Evolutionary conservation across 768 basidiomycete genomes (phyloP).

Genomic region (Harrya chromipes): DNA sequence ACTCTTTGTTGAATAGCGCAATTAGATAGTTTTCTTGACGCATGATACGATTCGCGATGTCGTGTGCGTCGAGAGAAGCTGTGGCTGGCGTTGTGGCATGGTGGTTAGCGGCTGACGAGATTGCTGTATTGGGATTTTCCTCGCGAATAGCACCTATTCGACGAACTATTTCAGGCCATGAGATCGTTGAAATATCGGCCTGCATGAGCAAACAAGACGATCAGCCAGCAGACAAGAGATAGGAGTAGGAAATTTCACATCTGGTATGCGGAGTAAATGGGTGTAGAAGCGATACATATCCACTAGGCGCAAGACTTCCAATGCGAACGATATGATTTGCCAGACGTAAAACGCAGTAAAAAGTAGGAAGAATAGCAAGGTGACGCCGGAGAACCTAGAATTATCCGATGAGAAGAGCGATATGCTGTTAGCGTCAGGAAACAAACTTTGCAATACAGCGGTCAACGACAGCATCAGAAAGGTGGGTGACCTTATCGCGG

Average conservation of each 20-base stretch:
- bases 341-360: constrained; percentile 88
- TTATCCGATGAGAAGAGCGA: constrained; percentile 14
- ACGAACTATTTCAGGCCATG: constrained; percentile 93
- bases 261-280: constrained; percentile 88
- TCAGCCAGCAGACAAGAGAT: constrained; percentile 8
- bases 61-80: constrained; percentile 94
- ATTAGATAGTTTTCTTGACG: constrained; percentile 98
- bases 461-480: constrained; percentile 79
- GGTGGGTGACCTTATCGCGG: constrained; percentile 58
- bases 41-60: constrained; percentile 96
- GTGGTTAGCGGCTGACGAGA: constrained; percentile 58
- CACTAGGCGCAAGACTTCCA: constrained; percentile 73
- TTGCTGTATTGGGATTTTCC: constrained; percentile 88
- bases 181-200: constrained; percentile 97
- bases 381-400: constrained; percentile 77
- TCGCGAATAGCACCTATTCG: constrained; percentile 88
- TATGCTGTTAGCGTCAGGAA: background rate
- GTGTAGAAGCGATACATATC: constrained; percentile 98
- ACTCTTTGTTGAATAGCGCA: constrained; percentile 94
- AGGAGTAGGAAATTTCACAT: constrained; percentile 50
- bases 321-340: constrained; percentile 78
- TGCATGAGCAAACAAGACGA: constrained; percentile 33
- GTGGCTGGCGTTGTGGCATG: constrained; percentile 60
- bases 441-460: constrained; percentile 82
- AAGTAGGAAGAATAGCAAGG: constrained; percentile 76